Evolutionary conservation across 2,329 filamentous ascomycete genomes (phyloP).

Genomic region (Metarhizium robertsii): DNA sequence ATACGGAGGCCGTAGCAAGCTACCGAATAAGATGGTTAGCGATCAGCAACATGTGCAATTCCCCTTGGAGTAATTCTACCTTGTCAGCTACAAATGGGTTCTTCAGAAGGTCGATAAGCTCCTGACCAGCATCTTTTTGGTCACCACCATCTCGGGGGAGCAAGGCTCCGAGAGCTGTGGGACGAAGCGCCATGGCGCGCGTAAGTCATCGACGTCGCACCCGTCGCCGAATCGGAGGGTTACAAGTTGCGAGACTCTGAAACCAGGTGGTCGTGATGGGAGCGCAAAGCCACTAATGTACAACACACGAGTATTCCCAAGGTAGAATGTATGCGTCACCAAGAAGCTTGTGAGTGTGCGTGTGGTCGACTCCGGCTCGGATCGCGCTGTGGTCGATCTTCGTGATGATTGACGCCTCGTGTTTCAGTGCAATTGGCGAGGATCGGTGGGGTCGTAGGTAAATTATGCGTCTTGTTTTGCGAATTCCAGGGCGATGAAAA

Average conservation of each 20-base stretch:
- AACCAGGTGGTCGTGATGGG: neutral
- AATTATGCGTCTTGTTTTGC: neutral
- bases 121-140: conserved; percentile 23
- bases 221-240: neutral
- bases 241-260: neutral
- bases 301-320: neutral
- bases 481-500: neutral
- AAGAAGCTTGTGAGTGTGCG: neutral
- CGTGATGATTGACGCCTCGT: neutral
- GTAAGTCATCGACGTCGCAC: neutral
- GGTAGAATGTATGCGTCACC: neutral
- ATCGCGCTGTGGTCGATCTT: neutral
- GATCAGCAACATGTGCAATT: neutral
- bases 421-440: neutral
- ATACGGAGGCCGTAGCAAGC: conserved; percentile 45
- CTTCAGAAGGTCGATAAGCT: conserved; percentile 39
- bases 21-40: conserved; percentile 6
- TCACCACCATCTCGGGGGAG: neutral
- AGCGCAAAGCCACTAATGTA: neutral
- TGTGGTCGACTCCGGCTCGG: neutral
- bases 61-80: neutral
- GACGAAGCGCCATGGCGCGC: neutral
- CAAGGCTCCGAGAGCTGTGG: neutral
- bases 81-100: conserved; percentile 35
- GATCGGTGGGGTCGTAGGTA: neutral